Base-by-base conservation (phyloP, 2,329 filamentous ascomycete genomes). In the Phyllosticta capitalensis region DNA sequence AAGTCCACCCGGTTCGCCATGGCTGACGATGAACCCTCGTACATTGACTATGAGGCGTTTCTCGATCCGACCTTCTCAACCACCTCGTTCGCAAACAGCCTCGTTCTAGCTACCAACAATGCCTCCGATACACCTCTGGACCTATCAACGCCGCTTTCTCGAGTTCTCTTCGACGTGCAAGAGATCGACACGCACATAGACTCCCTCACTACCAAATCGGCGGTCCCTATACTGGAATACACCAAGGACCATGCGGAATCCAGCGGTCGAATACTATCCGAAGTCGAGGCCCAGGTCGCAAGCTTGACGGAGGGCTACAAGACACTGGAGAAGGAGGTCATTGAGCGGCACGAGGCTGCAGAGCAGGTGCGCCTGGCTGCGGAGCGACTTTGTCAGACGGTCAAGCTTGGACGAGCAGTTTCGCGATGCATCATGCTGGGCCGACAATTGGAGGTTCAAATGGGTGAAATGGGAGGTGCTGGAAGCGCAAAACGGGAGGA, bases 151-250 rank as follows among this genome's bases (percentile, higher is more conserved):
- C 92, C 94, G 2, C 82, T 99, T 54, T 96, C 92, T 5, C 85
- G 90, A 58, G 92, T 96, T 5, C 84, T 97, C 6, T 99, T 99
- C 75, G 94, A 99, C 74, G 87, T 94, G 2, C 94, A 97, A 71
- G 94, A 97, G 74, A 88, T 99, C 65, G 92, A 97, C 75, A 95
- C 92, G 0, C 91, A 95, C 71, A 96, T 99, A 64, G 90, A 99
- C 72, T 83, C 84, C 3, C 81, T 97, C 49, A 95, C 92, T 5
- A 94, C 91, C 2, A 86, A 88, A 63, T 89, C 87, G 26, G 91
- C 94, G 2, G 77, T 92, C 0, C 89, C 91, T 0, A 80, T 99
- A 26, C 81, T 99, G 20, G 78, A 85, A 28, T 82, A 96, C 72
- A 95, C 92, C 2, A 81, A 85, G 62, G 77, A 83, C 51, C 89